Percentiles rank a stretch among this genome's conserved stretches.
Evolutionary conservation across 1,139 yeast genomes (phyloP).

Genomic region (Pichia sp.): DNA sequence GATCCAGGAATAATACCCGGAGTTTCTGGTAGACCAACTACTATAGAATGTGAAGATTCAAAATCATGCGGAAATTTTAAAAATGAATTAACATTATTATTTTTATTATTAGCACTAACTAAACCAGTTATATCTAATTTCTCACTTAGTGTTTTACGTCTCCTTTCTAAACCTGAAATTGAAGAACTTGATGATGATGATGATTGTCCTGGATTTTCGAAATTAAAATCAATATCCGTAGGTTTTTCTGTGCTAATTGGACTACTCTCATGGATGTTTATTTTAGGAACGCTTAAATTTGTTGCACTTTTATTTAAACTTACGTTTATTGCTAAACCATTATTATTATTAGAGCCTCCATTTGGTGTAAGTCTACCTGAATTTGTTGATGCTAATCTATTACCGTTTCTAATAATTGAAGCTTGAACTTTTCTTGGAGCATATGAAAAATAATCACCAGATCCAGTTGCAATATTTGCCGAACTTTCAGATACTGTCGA

Average conservation of each 20-base stretch:
- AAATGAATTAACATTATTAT: neutral
- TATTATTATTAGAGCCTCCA: neutral
- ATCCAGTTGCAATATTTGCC: neutral
- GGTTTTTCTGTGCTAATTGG: conserved; percentile 9
- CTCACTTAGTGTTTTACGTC: conserved; percentile 16
- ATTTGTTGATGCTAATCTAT: conserved; percentile 12
- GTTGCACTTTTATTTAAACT: conserved; percentile 3
- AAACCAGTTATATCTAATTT: conserved; percentile 10
- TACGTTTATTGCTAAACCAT: neutral
- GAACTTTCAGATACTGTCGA: no score
- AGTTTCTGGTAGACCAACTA: conserved; percentile 13
- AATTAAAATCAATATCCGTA: neutral
- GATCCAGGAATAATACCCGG: conserved; percentile 20
- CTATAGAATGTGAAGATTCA: neutral
- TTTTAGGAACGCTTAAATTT: conserved; percentile 9
- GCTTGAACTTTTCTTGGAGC: conserved; percentile 17
- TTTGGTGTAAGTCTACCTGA: conserved; percentile 13
- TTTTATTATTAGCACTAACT: neutral
- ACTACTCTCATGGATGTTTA: conserved; percentile 11
- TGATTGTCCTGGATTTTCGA: neutral
- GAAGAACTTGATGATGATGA: neutral
- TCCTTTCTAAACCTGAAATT: conserved; percentile 6
- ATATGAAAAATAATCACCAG: conserved; percentile 17
- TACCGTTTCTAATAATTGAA: conserved; percentile 15
- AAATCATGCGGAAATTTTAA: conserved; percentile 2